Percentiles rank a stretch among this genome's conserved stretches.
Conservation (phyloP, 352 stramenopile genomes). For the Phytopythium sindhum region DNA sequence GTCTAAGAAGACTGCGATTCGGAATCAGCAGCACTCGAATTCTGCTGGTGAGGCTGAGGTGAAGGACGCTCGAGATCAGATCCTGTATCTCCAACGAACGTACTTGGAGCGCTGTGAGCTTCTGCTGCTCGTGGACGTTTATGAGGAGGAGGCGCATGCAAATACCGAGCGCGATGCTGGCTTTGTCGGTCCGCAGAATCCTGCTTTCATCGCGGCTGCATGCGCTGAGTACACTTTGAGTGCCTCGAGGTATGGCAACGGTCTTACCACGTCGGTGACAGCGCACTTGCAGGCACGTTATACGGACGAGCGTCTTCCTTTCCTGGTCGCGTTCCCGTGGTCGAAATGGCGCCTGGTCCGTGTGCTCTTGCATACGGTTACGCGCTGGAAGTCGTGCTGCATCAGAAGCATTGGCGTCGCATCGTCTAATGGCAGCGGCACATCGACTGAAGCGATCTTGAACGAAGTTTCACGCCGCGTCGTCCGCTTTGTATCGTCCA, state of each 20-base stretch:
- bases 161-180: conserved; percentile 25
- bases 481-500: conserved; percentile 28
- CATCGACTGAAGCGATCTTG: not conserved
- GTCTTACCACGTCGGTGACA: conserved; percentile 10
- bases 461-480: conserved; percentile 18
- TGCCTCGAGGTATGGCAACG: not conserved
- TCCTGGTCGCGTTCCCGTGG: conserved; percentile 34
- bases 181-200: conserved; percentile 31
- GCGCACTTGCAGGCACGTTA: conserved; percentile 29
- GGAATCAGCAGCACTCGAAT: conserved; percentile 17
- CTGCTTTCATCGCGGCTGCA: conserved; percentile 19
- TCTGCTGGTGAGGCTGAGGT: not conserved
- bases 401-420: not conserved
- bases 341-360: conserved; percentile 49
- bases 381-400: conserved; percentile 30
- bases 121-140: conserved; percentile 24
- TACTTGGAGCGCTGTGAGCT: conserved; percentile 47
- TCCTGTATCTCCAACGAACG: conserved; percentile 19
- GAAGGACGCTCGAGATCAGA: conserved; percentile 10
- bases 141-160: conserved; percentile 29
- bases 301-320: conserved; percentile 22
- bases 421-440: not conserved
- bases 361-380: conserved; percentile 30
- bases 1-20: conserved; percentile 41
- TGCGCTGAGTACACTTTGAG: conserved; percentile 13